These are phyloP conservation scores for Lyophyllum shimeji DNA, from an alignment of 768 basidiomycete species.

Conservation along the genomic window DNA sequence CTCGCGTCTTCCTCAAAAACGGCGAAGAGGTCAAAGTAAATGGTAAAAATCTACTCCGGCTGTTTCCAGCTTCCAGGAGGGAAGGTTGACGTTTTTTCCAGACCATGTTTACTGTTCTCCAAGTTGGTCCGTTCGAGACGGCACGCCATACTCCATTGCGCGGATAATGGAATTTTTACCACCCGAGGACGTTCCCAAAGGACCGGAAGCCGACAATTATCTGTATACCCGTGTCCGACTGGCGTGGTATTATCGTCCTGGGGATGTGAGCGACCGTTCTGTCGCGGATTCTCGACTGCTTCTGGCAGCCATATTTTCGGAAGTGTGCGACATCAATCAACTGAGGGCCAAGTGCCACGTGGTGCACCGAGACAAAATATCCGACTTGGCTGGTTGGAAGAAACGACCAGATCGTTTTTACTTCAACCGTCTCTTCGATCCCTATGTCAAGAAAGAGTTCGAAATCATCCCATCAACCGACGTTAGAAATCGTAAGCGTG, in stretches of 20 bases:
- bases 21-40: constrained; percentile 85
- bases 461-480: constrained; percentile 88
- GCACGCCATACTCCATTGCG: constrained; percentile 93
- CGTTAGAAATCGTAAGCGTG: constrained; percentile 80
- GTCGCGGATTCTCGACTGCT: constrained; percentile 90
- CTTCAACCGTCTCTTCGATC: constrained; percentile 94
- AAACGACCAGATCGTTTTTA: constrained; percentile 94
- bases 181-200: constrained; percentile 69
- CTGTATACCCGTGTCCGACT: constrained; percentile 82
- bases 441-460: constrained; percentile 97
- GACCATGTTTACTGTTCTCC: constrained; percentile 98
- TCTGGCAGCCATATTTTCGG: constrained; percentile 94
- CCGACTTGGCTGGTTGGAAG: constrained; percentile 92
- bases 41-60: constrained; percentile 51
- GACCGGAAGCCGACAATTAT: constrained; percentile 64
- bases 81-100: constrained; percentile 41
- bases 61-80: constrained; percentile 10
- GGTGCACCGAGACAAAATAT: constrained; percentile 92
- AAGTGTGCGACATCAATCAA: constrained; percentile 93
- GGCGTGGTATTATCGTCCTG: constrained; percentile 95
- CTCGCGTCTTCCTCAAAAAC: constrained; percentile 71
- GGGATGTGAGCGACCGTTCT: constrained; percentile 91
- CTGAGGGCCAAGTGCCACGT: constrained; percentile 93
- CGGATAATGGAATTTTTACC: constrained; percentile 97
- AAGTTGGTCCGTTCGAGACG: constrained; percentile 88